Evolutionary conservation across 2,329 filamentous ascomycete genomes (phyloP).

Genomic region (Talaromyces verruculosus): DNA sequence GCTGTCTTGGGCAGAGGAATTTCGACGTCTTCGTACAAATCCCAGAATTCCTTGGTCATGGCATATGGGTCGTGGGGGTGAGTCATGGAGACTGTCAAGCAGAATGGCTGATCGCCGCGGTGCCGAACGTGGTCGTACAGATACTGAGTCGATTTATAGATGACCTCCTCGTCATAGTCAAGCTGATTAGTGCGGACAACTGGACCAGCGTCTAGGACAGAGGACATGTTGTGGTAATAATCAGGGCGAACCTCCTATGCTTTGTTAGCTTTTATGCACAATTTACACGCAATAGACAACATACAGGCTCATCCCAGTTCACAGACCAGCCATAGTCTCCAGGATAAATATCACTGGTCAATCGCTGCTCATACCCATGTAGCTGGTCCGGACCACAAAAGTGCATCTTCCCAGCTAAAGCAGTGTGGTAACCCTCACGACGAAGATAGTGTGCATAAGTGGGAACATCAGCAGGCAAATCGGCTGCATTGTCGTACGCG

Average conservation of each 20-base stretch:
- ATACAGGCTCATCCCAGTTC: conserved; percentile 84
- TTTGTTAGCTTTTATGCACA: too few species aligned
- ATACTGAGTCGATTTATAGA: conserved; percentile 87
- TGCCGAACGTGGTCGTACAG: conserved; percentile 88
- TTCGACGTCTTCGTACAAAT: conserved; percentile 83
- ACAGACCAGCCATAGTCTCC: conserved; percentile 93
- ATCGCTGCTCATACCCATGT: conserved; percentile 86
- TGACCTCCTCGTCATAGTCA: conserved; percentile 94
- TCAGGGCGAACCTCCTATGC: conserved; percentile 63
- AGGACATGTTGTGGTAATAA: conserved; percentile 96
- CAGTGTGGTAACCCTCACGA: conserved; percentile 81
- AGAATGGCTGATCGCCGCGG: conserved; percentile 75
- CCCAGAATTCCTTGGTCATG: conserved; percentile 92
- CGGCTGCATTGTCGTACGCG: conserved; percentile 86
- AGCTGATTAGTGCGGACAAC: conserved; percentile 92
- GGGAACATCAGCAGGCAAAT: conserved; percentile 78
- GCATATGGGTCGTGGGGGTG: conserved; percentile 95
- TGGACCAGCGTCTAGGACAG: conserved; percentile 82
- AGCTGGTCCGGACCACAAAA: conserved; percentile 88
- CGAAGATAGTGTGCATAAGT: conserved; percentile 93
- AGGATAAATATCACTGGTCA: conserved; percentile 95
- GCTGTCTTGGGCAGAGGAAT: conserved; percentile 75
- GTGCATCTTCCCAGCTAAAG: conserved; percentile 94
- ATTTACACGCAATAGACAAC: conserved; percentile 19
- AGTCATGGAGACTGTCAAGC: conserved; percentile 86